Percentiles rank a stretch among this genome's conserved stretches.
These are phyloP conservation scores for Dictyostelium brefeldianum DNA, from an alignment of 78 protist species.

Conservation along the genomic window DNA sequence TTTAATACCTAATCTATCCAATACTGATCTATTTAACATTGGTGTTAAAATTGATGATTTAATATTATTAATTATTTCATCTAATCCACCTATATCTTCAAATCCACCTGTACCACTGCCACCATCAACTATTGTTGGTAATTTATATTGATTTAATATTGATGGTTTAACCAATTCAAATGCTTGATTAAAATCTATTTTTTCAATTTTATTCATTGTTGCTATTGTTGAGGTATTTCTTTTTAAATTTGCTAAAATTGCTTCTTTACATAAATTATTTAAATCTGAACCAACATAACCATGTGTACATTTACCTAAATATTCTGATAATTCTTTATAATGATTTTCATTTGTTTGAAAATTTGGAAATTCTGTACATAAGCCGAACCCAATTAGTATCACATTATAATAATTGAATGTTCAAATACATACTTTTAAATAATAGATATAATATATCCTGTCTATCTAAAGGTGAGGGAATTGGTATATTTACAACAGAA, in stretches of 20 bases:
- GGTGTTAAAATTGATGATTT: slow-evolving; percentile 97
- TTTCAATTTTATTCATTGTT: slow-evolving; percentile 96
- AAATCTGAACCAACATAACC: slow-evolving; percentile 99
- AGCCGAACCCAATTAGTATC: too few species aligned
- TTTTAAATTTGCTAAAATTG: slow-evolving; percentile 98
- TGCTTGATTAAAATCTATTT: slow-evolving; percentile 93
- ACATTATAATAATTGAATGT: background rate
- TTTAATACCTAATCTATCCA: slow-evolving; percentile 97
- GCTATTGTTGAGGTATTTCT: slow-evolving; percentile 98
- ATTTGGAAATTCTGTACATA: slow-evolving; percentile 30
- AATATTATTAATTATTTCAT: slow-evolving; percentile 92
- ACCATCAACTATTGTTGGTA: slow-evolving; percentile 94
- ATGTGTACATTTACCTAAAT: slow-evolving; percentile 97
- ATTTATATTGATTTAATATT: slow-evolving; percentile 98
- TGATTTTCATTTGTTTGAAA: slow-evolving; percentile 7
- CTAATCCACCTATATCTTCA: slow-evolving; percentile 99
- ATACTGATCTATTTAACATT: slow-evolving; percentile 98
- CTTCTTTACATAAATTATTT: slow-evolving; percentile 99
- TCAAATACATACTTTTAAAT: slow-evolving; percentile 16
- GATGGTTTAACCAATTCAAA: slow-evolving; percentile 97
- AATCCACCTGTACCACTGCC: slow-evolving; percentile 94
- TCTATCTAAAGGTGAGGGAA: slow-evolving; percentile 48
- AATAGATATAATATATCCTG: slow-evolving; percentile 26
- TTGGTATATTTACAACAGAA: slow-evolving; percentile 40
- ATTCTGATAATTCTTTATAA: slow-evolving; percentile 87